Conservation (phyloP, 768 basidiomycete species). For the Lactarius indigo region DNA sequence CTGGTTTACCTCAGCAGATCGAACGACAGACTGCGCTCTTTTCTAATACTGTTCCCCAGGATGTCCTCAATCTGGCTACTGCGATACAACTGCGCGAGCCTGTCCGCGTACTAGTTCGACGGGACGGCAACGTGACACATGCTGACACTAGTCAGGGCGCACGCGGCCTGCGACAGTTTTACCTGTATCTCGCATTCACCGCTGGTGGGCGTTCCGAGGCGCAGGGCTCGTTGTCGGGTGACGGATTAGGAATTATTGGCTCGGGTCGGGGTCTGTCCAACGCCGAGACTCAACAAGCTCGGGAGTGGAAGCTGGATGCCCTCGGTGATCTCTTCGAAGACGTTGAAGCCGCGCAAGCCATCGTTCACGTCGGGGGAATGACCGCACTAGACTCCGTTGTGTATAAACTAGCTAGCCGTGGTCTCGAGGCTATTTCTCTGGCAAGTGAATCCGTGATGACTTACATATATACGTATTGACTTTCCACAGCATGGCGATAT, state of each 20-base stretch:
- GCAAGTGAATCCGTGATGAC: constrained; percentile 45
- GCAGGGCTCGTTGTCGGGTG: constrained; percentile 39
- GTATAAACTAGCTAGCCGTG: constrained; percentile 82
- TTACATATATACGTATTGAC: background rate
- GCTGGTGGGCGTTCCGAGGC: constrained; percentile 73
- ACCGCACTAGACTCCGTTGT: constrained; percentile 83
- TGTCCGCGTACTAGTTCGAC: constrained; percentile 93
- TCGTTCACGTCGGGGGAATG: constrained; percentile 88
- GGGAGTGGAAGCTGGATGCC: constrained; percentile 95
- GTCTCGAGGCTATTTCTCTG: constrained; percentile 83
- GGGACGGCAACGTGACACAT: constrained; percentile 78
- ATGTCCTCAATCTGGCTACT: constrained; percentile 93
- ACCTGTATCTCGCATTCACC: constrained; percentile 93
- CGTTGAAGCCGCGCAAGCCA: constrained; percentile 71
- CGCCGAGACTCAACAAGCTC: constrained; percentile 79
- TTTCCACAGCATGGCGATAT: constrained; percentile 81
- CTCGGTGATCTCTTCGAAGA: constrained; percentile 88
- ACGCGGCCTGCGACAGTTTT: constrained; percentile 89
- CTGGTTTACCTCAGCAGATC: constrained; percentile 39
- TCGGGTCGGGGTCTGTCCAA: constrained; percentile 81
- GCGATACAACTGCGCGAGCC: constrained; percentile 94
- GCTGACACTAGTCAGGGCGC: constrained; percentile 68
- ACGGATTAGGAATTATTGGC: constrained; percentile 86
- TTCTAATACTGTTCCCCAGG: constrained; percentile 97
- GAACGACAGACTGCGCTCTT: constrained; percentile 94